Evolutionary conservation across 1,139 yeast genomes (phyloP), one percentile per base, ranked within the genome.

Genomic region (Meyerozyma athensensis): DNA sequence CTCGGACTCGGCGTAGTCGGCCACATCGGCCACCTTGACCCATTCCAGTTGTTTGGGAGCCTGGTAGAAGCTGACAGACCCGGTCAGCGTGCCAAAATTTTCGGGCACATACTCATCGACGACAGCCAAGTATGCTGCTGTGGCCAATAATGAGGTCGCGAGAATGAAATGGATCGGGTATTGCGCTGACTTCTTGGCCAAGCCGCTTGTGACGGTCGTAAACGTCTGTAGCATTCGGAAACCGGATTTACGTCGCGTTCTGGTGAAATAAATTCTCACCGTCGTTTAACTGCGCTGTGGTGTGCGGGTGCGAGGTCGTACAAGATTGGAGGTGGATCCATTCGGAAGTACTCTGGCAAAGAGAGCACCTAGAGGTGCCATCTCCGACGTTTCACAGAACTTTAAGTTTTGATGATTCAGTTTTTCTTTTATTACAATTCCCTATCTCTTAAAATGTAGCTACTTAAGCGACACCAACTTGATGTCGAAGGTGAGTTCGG

Each of bases 401-500:
- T n/a, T n/a, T n/a, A n/a, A n/a, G n/a, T n/a, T n/a, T n/a, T n/a
- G n/a, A n/a, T 24, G 13, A 3, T 24, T 24, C 13, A 10, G 4
- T 7, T 22, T 12, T 22, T 22, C 24, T 22, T 22, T 22, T 22
- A 7, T 22, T 22, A 22, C n/a, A n/a, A n/a, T n/a, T 7, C 12
- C 26, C 12, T 22, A 12, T 22, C 26, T 22, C 12, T 22, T n/a
- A n/a, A 6, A 7, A 8, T 19, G 22, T 19, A 19, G 12, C 58
- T 82, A 90, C 77, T 89, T 89, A 62, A 90, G 75, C 47, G 90
- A 79, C 50, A 92, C 92, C 58, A 92, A 79, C 72, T 90, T 92
- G 58, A 92, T 95, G 63, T 92, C 98, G 56, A 92, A 92, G 43
- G 95, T 86, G 64, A 92, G 78, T 68, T 87, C 96, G 44, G 96